These are phyloP conservation scores for Paramecium primaurelia DNA, from an alignment of 73 alveolate species.

Conservation along the genomic window DNA sequence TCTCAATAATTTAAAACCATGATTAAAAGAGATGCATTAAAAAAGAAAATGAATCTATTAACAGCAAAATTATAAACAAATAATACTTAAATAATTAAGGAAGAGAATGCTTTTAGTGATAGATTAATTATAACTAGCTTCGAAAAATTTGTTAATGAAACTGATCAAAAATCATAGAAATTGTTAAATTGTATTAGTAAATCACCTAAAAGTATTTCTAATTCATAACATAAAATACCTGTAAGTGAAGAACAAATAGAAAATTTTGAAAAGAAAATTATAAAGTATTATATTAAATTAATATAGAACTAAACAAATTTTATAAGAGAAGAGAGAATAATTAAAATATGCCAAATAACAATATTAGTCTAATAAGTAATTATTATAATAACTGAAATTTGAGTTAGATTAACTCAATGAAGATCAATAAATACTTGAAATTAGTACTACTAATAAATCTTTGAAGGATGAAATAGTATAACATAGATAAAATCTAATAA, in stretches of 20 bases:
- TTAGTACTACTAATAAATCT: background rate
- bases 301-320: background rate
- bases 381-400: background rate
- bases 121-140: background rate
- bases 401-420: background rate
- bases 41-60: background rate
- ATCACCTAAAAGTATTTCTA: background rate
- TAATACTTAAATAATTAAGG: background rate
- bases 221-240: background rate
- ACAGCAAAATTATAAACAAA: background rate
- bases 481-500: background rate
- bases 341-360: background rate
- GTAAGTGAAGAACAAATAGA: background rate
- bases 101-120: background rate
- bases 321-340: background rate
- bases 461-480: background rate
- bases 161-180: background rate
- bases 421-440: background rate
- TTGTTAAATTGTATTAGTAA: background rate
- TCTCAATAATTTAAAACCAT: background rate
- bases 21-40: background rate
- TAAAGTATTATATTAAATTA: background rate
- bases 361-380: background rate
- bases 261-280: background rate
- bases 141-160: background rate